These are phyloP conservation scores for Coniochaeta sp. DNA, from an alignment of 2,329 filamentous ascomycete genomes.

Conservation along the genomic window DNA sequence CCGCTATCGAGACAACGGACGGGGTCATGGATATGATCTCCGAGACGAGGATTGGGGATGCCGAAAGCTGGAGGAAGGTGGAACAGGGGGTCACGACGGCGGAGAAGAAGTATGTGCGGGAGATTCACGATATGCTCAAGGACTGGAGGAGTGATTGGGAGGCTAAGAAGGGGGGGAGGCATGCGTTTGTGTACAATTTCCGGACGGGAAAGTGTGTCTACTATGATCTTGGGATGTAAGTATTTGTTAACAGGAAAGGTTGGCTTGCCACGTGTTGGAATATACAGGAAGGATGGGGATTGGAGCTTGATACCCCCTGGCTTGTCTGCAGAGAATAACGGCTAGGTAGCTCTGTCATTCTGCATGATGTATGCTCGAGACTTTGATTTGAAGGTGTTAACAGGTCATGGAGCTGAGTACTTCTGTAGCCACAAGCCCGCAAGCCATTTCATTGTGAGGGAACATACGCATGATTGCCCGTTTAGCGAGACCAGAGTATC, in stretches of 20 bases:
- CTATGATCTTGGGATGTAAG: conserved; percentile 62
- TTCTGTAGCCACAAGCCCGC: no score
- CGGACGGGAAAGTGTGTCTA: conserved; percentile 76
- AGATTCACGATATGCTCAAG: conserved; percentile 70
- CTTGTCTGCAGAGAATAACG: not conserved
- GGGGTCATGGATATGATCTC: conserved; percentile 70
- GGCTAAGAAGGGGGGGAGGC: conserved; percentile 46
- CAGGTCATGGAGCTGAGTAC: no score
- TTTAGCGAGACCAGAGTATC: no score
- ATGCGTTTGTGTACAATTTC: conserved; percentile 90
- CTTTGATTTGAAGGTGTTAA: not conserved
- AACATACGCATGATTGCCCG: no score
- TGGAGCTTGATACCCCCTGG: not conserved
- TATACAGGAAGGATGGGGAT: not conserved
- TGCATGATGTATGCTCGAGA: not conserved
- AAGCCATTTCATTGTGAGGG: no score
- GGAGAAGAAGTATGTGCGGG: conserved; percentile 74
- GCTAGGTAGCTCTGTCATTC: not conserved
- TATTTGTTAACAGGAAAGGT: not conserved
- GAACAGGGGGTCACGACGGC: conserved; percentile 70
- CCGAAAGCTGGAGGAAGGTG: conserved; percentile 74
- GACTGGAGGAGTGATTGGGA: conserved; percentile 53
- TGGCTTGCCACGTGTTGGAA: not conserved
- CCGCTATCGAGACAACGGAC: conserved; percentile 83
- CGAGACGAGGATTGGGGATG: conserved; percentile 66